A percentile compares a stretch with the other conserved stretches of the same genome.
Evolutionary conservation across 2,329 filamentous ascomycete species (phyloP).

Genomic region (Trichoderma atrobrunneum): DNA sequence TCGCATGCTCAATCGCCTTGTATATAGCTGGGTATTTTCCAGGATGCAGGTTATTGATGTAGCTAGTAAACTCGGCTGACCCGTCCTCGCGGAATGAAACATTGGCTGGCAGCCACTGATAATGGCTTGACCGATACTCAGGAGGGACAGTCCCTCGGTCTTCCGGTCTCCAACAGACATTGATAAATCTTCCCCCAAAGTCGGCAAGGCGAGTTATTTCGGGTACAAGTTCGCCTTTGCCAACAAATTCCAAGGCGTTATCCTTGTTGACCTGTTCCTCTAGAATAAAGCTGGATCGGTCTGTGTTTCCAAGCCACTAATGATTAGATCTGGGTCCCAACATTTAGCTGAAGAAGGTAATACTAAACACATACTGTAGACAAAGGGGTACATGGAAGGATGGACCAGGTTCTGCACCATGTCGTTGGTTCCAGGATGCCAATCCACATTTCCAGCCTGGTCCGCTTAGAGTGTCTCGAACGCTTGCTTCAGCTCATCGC

Average conservation of each 20-base stretch:
- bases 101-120: conserved; percentile 26
- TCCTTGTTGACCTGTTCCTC: conserved; percentile 26
- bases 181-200: neutral
- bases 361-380: conserved; percentile 9
- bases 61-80: conserved; percentile 37
- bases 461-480: conserved; percentile 11
- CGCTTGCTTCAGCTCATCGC: conserved; percentile 4
- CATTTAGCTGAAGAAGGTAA: neutral
- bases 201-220: neutral
- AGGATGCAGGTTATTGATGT: conserved; percentile 46
- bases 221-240: conserved; percentile 25
- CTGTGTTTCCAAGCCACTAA: neutral
- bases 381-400: conserved; percentile 21
- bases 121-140: conserved; percentile 27
- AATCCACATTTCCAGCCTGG: conserved; percentile 38
- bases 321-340: neutral
- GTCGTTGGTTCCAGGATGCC: conserved; percentile 52
- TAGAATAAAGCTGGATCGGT: conserved; percentile 12
- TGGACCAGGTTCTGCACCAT: conserved; percentile 42
- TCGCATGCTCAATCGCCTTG: conserved; percentile 33
- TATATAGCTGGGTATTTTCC: conserved; percentile 29
- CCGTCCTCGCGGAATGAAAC: conserved; percentile 39
- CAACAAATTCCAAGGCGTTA: conserved; percentile 28
- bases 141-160: neutral
- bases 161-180: neutral